Base-by-base conservation (phyloP, 2,329 filamentous ascomycete species). In the Didymellaceae sp. region DNA sequence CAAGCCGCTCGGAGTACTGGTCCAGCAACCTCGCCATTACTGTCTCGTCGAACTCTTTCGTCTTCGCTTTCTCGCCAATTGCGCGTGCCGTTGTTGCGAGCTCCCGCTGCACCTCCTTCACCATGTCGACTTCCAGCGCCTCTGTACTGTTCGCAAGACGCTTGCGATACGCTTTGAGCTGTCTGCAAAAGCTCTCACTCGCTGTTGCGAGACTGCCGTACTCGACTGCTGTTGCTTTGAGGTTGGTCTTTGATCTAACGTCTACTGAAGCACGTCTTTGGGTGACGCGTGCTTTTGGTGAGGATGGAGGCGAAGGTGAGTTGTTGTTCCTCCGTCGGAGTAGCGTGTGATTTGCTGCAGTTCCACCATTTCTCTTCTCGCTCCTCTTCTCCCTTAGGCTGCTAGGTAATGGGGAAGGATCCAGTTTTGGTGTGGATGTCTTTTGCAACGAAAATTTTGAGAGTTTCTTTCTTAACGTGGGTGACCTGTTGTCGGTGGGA, bases 1-100 rank as follows among this genome's bases (percentile, higher is more conserved):
- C 84, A 38, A 92, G 75, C 52, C 85, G 80, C 63, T 90, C 87
- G 2, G 87, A 89, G 63, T 91, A 91, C 72, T 90, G 84, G 59
- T 91, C 89, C 6, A 92, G 75, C 34, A 91, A 74, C 40, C 85
- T 86, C 31, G 71, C 66, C 67, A 79, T 72, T 5, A 67, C 67
- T 2, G 63, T 68, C 57, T 78, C 77, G 45, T 77, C 74, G n/a
- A 78, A 52, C 5, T 61, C 62, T 26, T 71, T 75, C 10, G 67
- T 66, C 34, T 75, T 74, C 22, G 67, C 73, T 45, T 68, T 71
- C 41, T 80, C 77, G 6, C 73, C 73, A 4, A 82, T 63, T 4
- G 70, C 74, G 25, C 75, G 63, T 13, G 75, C 67, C 2, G 80
- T 80, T 4, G 77, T 66, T 22, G 77, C 77, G 10, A 87, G 73